Base-by-base conservation (phyloP, 2,329 filamentous ascomycete genomes). In the Fusarium sp. region DNA sequence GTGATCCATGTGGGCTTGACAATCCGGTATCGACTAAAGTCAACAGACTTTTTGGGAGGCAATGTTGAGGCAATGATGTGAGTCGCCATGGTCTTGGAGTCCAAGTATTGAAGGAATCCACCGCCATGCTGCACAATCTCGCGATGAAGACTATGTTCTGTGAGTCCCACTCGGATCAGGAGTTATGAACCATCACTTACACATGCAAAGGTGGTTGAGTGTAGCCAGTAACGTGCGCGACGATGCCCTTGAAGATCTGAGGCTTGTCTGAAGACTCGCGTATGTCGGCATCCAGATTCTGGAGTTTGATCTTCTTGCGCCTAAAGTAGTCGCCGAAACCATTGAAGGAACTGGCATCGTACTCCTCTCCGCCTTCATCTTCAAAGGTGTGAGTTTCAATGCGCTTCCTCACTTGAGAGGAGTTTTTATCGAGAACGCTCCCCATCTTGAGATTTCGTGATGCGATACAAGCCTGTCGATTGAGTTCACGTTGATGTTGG, bases 1-100 rank as follows among this genome's bases (percentile, higher is more conserved):
- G 93, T 90, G 3, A 99, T 87, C 96, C 96, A 99, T 18, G 93
- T 90, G 1, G 96, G 96, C 79, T 96, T 97, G 55, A 97, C 96
- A 36, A 99, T 92, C 49, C 95, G 89, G 79, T 98, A 97, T 69
- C 88, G 89, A 58, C 85, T 87, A 76, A 97, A 97, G 70, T 99
- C 96, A 58, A 95, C 88, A 27, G 89, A 89, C 79, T 99, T 99
- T 81, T 97, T 98, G 0, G 93, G 94, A 0, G 96, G 96, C 20
- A 99, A 83, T 58, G 88, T 91, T 57, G 93, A 95, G 4, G 95
- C 94, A 73, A 99, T 93, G 71, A 99, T 97, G 77, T 99, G 95
- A 1, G 96, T 99, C 0, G 93, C 95, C 77, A 91, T 91, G 1
- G 95, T 98, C 82, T 99, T 99, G 36, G 90, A 91, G 78, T 97